Conservation (phyloP, 2,329 filamentous ascomycete genomes). For the Gnomoniopsis sp. region DNA sequence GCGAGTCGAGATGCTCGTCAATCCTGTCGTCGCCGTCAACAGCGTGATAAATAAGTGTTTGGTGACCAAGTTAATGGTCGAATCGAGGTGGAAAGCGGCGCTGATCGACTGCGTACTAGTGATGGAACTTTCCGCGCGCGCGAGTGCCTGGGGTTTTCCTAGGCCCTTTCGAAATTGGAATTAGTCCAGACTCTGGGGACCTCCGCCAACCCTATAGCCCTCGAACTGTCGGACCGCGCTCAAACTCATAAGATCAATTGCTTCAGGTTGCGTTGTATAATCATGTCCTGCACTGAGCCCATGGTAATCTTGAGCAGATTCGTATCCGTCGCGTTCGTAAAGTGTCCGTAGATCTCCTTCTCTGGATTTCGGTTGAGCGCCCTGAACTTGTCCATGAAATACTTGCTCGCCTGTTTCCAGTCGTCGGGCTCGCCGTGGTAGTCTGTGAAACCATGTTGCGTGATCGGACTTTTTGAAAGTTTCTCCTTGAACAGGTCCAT, state of each 20-base stretch:
- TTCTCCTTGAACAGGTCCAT: slow-evolving; percentile 83
- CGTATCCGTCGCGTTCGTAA: slow-evolving; percentile 62
- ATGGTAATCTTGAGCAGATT: slow-evolving; percentile 83
- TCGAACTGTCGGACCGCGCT: slow-evolving; percentile 17
- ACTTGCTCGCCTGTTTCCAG: slow-evolving; percentile 72
- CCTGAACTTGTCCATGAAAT: slow-evolving; percentile 78
- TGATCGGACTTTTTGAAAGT: slow-evolving; percentile 66
- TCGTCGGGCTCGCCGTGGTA: slow-evolving; percentile 70
- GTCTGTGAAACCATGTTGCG: slow-evolving; percentile 72
- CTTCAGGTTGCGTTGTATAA: slow-evolving; percentile 79
- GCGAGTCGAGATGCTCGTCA: neutral
- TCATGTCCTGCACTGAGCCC: slow-evolving; percentile 83
- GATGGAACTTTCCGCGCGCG: slow-evolving; percentile 10
- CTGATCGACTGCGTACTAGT: slow-evolving; percentile 19
- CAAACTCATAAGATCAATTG: slow-evolving; percentile 64
- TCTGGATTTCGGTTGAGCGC: slow-evolving; percentile 68
- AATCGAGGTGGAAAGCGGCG: slow-evolving; percentile 9
- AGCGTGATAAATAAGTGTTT: slow-evolving; percentile 2
- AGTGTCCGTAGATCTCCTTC: slow-evolving; percentile 62
- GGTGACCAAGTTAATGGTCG: slow-evolving; percentile 2
- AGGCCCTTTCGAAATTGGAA: neutral
- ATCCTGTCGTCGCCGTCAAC: slow-evolving; percentile 8
- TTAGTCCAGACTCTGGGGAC: neutral
- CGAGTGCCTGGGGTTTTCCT: slow-evolving; percentile 5
- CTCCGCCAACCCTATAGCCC: slow-evolving; percentile 4